phyloP scores from a whole-genome alignment of 129 eudicot genomes.

The Artemisia annua region DNA sequence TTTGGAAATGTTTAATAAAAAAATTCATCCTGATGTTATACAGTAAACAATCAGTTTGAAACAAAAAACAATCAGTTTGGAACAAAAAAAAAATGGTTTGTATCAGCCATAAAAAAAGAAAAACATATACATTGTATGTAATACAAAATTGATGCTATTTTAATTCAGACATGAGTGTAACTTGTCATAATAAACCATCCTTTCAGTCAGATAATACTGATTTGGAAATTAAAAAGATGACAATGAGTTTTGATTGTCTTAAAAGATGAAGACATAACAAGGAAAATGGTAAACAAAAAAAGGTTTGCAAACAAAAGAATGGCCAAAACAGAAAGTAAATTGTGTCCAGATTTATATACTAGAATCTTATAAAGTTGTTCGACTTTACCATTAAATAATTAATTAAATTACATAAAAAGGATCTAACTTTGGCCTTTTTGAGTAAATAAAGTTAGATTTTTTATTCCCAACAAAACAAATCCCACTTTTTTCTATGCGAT shows the following conservation, averaged over 20 bases:
- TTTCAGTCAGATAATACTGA: background rate
- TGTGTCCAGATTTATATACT: conserved; percentile 18
- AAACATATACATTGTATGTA: too few relatives aligned
- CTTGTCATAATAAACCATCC: background rate
- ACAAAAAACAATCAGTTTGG: too few relatives aligned
- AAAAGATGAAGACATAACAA: conserved; percentile 16
- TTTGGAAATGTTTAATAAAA: too few relatives aligned
- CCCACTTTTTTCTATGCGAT: conserved; percentile 30
- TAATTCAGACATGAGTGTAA: background rate
- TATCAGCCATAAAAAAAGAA: too few relatives aligned
- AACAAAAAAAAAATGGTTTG: too few relatives aligned
- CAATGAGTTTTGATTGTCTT: conserved; percentile 1
- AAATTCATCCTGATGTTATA: too few relatives aligned
- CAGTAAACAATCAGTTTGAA: too few relatives aligned
- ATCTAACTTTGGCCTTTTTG: conserved; percentile 24
- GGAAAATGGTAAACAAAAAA: conserved; percentile 3
- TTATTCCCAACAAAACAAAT: conserved; percentile 37
- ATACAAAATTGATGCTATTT: background rate
- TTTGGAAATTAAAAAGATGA: background rate
- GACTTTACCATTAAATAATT: conserved; percentile 20
- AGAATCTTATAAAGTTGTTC: conserved; percentile 12
- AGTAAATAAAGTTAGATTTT: background rate
- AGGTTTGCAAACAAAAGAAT: conserved; percentile 23
- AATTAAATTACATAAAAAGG: conserved; percentile 23
- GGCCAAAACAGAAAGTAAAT: conserved; percentile 35